Base-by-base conservation (phyloP, 768 basidiomycete genomes). In the Macrolepiota albuminosa region DNA sequence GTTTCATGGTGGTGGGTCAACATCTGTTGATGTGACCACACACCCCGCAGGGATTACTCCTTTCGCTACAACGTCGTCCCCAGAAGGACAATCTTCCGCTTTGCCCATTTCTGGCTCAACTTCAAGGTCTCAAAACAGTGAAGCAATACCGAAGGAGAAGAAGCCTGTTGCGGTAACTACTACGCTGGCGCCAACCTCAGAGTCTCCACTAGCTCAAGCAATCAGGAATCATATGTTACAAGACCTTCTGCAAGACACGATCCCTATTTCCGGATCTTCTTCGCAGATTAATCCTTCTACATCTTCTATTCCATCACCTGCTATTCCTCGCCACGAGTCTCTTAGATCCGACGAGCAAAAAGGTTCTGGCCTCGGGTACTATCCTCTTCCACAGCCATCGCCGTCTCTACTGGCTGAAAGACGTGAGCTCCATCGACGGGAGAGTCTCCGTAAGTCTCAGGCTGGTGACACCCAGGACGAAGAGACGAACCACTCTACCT, bases 291-390 rank as follows among this genome's bases (percentile, higher is more conserved):
- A 2, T 16, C 14, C 13, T 29, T 36, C 47, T 3, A 71, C 81
- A 5, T 73, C 83, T 4, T 79, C 83, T 4, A n/a, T 13, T 31
- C n/a, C 24, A 39, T 73, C 81, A 43, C 78, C 79, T 8, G 78
- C 73, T 64, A 72, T 76, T 68, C 31, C 63, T 34, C 63, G 59
- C 33, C 68, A 61, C 29, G 68, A 68, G n/a, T 62, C 61, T 16
- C 58, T 53, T 39, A 54, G 52, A 49, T 51, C 59, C 52, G 63
- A 59, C n/a, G 63, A 59, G 31, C 39, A 48, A 24, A 59, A 54
- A 11, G 54, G 39, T 13, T 55, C 66, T 10, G 14, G 7, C 5
- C 24, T 60, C 13, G 40, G 54, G 6, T 34, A 48, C 18, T 60
- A 56, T 56, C 46, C 63, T 24, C 64, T 66, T 34, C 73, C 72